Base-by-base conservation (phyloP, 306 rosid genomes). In the Vachellia collinsii region DNA sequence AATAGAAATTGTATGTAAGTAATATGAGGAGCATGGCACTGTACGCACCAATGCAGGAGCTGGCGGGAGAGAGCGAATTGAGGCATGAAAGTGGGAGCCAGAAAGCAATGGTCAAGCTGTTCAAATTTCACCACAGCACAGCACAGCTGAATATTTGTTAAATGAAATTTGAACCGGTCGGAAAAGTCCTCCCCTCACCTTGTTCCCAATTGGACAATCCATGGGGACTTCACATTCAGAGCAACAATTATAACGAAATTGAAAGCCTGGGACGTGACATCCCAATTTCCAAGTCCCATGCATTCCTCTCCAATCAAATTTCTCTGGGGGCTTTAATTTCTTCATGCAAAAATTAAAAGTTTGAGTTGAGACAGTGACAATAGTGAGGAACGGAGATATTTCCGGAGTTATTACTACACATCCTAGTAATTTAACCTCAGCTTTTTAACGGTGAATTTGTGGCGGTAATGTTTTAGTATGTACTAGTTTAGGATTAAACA, bases 31-130 rank as follows among this genome's bases (percentile, higher is more conserved):
- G 47, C 11, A 37, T 69, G 84, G 53, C 54, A 63, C 34, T 29
- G 34, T 29, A 29, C n/a, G n/a, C n/a, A n/a, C 62, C 73, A 20
- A 11, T 39, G 65, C 38, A 78, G 43, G 78, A 56, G 29, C 75
- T 14, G 63, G 81, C 64, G 87, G 74, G 85, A 87, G 84, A 84
- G 68, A 71, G 74, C 75, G 70, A 68, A 42, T 25, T 77, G 74
- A 83, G 88, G 89, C 86, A 44, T 53, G 79, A 85, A 84, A 80
- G 89, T 84, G 90, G 89, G 88, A 66, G 89, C 75, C 70, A 74
- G 56, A 79, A 86, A 62, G 23, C 17, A 61, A 0, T 23, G 13
- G 64, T 3, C 41, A 12, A 11, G 67, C 67, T 23, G n/a, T 61
- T 29, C 38, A 23, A 25, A 11, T 25, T 25, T 61, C 36, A 12